Conservation (phyloP, 2,329 filamentous ascomycete genomes). For the Hirsutella rhossiliensis region DNA sequence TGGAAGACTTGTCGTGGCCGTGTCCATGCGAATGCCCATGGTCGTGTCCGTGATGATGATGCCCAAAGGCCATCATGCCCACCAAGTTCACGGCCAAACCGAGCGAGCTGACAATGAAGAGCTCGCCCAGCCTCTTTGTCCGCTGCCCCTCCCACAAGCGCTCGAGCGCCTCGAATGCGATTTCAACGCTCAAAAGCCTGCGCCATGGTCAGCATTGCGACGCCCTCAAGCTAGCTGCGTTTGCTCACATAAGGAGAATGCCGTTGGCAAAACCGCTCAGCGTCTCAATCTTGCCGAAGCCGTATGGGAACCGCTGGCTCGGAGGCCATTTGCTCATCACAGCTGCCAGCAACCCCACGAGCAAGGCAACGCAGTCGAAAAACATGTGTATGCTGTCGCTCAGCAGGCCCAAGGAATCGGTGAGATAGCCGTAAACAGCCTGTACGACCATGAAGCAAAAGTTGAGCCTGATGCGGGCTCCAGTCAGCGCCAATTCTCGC, state of each 20-base stretch:
- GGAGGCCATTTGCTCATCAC: slow-evolving; percentile 97
- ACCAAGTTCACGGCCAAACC: slow-evolving; percentile 86
- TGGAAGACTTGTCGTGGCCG: too few relatives aligned
- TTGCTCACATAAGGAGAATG: slow-evolving; percentile 71
- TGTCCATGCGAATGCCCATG: slow-evolving; percentile 17
- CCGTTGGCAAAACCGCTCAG: slow-evolving; percentile 94
- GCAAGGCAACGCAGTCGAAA: slow-evolving; percentile 88
- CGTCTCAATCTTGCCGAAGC: slow-evolving; percentile 93
- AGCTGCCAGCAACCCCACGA: slow-evolving; percentile 80
- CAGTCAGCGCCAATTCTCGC: slow-evolving; percentile 3
- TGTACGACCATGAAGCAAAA: slow-evolving; percentile 92
- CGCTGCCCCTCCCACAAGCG: slow-evolving; percentile 73
- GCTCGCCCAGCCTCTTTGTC: slow-evolving; percentile 72
- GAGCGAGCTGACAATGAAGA: slow-evolving; percentile 77
- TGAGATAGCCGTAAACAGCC: slow-evolving; percentile 85
- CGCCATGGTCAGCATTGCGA: slow-evolving; percentile 5
- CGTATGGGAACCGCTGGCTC: slow-evolving; percentile 80
- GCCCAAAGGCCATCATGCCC: slow-evolving; percentile 75
- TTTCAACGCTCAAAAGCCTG: slow-evolving; percentile 87
- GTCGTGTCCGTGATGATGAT: slow-evolving; percentile 32
- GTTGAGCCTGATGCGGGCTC: slow-evolving; percentile 53
- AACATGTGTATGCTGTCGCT: slow-evolving; percentile 99
- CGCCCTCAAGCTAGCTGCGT: not conserved
- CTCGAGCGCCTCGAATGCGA: slow-evolving; percentile 88
- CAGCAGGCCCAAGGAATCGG: slow-evolving; percentile 85